Evolutionary conservation across 129 eudicot species (phyloP), one percentile per base, ranked within the genome.

Genomic region (Mikania micrantha): DNA sequence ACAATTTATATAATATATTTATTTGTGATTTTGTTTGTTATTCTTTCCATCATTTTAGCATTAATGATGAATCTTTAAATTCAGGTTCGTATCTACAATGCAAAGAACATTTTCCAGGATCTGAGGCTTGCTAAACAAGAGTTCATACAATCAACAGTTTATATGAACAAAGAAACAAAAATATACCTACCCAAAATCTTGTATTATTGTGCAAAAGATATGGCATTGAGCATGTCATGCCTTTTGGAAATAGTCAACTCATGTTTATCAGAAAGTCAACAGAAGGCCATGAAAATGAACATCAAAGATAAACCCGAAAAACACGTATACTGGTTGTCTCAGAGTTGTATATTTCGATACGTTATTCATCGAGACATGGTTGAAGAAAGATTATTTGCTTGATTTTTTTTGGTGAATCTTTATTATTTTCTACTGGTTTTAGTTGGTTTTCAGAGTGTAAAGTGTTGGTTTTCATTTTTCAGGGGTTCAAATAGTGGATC

Each of bases 81-180:
- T 64, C 75, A 86, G 96, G 86, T 90, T 45, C 85, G 91, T 34
- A 74, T 84, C 54, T 90, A 86, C 88, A 81, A 74, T 3, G 91
- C 97, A 24, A 81, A 76, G 72, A 78, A 60, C 19, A 77, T 86
- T 35, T 90, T 86, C 60, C 76, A 84, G 53, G 88, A 86, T 74
- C 82, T 90, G 15, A 90, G 78, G 77, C 24, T 90, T 40, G 97
- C 97, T 25, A 84, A 80, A 69, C 83, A 80, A 63, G 95, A 86
- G 77, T 90, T 86, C 39, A 78, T 90, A 75, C 85, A 65, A 61
- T 82, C 91, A 53, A 82, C 75, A 4, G 95, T 82, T 15, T 82
- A 84, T 54, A 73, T 90, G 60, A 84, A 82, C 61, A 86, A 90
- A 73, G 91, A 82, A 78, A 70, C 69, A 58, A 80, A 81, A 66